Conservation (phyloP, 345 rosid genomes). For the Ricinus communis region DNA sequence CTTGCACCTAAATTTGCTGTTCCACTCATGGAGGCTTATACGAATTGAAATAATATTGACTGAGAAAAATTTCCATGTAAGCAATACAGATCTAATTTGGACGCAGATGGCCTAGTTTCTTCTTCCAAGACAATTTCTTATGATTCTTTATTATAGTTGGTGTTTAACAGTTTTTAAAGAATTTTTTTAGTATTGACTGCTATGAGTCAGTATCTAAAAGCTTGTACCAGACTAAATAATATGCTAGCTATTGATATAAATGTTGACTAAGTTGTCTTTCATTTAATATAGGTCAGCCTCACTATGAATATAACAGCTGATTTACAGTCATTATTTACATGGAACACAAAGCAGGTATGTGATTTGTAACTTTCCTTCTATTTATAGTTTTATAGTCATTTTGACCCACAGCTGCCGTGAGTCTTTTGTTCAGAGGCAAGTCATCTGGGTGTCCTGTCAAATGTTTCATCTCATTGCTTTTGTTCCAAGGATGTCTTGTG, state of each 20-base stretch:
- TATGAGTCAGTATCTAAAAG: not conserved
- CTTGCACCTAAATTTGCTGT: too few species aligned
- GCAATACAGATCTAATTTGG: not conserved
- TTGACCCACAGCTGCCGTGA: not conserved
- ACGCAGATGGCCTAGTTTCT: not conserved
- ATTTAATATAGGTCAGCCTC: slow-evolving; percentile 72
- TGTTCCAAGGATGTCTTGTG: not conserved
- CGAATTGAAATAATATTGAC: not conserved
- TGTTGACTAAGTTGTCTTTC: slow-evolving; percentile 4
- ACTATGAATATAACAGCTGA: slow-evolving; percentile 84
- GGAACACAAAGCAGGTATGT: slow-evolving; percentile 98
- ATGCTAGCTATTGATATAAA: not conserved
- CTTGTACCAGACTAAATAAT: not conserved
- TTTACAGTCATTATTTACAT: slow-evolving; percentile 79
- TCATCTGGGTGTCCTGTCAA: not conserved
- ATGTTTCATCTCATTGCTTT: not conserved
- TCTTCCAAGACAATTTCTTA: not conserved
- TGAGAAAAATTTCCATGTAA: not conserved
- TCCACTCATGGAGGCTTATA: not conserved
- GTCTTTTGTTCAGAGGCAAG: not conserved
- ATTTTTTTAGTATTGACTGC: not conserved
- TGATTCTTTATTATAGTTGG: too few species aligned
- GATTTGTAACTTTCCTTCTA: not conserved
- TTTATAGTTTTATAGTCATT: not conserved
- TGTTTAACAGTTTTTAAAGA: too few species aligned